Percentiles rank a stretch among this genome's conserved stretches.
These are phyloP conservation scores for Mitragyna speciosa DNA, from an alignment of 257 asterid genomes.

Conservation along the genomic window DNA sequence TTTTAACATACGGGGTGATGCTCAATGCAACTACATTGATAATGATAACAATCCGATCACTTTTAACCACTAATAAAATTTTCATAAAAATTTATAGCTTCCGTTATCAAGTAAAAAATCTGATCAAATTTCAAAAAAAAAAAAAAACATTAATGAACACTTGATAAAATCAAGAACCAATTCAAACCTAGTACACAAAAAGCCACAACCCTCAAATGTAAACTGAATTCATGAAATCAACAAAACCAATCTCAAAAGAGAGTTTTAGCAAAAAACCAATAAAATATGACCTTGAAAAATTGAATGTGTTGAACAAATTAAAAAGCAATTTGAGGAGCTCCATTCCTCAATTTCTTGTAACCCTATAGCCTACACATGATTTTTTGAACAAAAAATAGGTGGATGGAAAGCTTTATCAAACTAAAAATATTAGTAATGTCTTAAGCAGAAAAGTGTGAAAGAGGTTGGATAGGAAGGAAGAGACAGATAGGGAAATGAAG, in stretches of 20 bases:
- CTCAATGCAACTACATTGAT: background rate
- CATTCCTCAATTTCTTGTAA: constrained; percentile 39
- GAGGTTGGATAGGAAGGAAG: too few relatives aligned
- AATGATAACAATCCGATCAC: background rate
- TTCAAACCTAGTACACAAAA: background rate
- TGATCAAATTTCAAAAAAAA: background rate
- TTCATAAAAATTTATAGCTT: background rate
- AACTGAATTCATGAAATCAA: background rate
- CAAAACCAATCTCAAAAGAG: background rate
- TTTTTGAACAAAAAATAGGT: constrained; percentile 7
- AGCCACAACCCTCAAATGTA: background rate
- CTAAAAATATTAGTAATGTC: background rate
- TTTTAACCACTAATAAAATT: background rate
- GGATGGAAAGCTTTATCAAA: background rate
- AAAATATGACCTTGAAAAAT: constrained; percentile 39
- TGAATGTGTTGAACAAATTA: constrained; percentile 24
- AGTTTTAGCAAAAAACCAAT: background rate
- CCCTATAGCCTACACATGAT: constrained; percentile 43
- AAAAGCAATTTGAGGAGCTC: constrained; percentile 27
- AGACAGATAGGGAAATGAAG: too few relatives aligned
- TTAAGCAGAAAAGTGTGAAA: background rate
- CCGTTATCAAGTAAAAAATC: background rate
- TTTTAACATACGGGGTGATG: background rate
- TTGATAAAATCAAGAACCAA: background rate
- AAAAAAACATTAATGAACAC: background rate